Base-by-base conservation (phyloP, 305 asterid genomes). In the Fraxinus ornus region DNA sequence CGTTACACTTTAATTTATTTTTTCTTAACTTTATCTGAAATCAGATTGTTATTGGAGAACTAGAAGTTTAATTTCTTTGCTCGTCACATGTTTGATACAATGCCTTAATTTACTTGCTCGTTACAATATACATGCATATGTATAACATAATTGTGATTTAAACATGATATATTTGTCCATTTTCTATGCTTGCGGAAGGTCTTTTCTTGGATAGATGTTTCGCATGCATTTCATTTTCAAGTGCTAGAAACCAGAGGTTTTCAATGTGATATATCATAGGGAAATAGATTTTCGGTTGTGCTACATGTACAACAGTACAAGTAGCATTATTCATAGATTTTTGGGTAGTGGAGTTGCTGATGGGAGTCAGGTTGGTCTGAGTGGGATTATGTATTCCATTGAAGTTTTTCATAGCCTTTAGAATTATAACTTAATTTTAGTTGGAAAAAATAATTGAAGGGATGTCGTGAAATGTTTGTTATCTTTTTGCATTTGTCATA, bases 41-140 rank as follows among this genome's bases (percentile, higher is more conserved):
- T 22, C 15, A 55, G 26, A 19, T 55, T 55, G 5, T 2, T 55
- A n/a, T 55, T n/a, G 3, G 73, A 24, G 24, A 62, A 24, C 26
- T 10, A 32, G 33, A 24, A 26, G 32, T 9, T 24, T 0, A 22
- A 32, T 19, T 1, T 19, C 81, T 39, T 49, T 85, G 86, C 85
- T 17, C 83, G 36, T 77, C 21, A 85, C 75, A 1, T 86, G 62
- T 85, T 88, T 79, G 91, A 85, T 81, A 82, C 83, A 85, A 73
- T 85, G 80, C 85, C 83, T 76, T 21, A 24, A 44, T 49, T 26
- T 17, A 68, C 30, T n/a, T 28, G 62, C 49, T 12, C 7, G 4
- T 24, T 77, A 22, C 22, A 39, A 52, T 73, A 77, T 60, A 35
- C 39, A 15, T 17, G 8, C 68, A 26, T 13, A 33, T 72, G 80